A percentile compares a stretch with the other conserved stretches of the same genome.
phyloP scores from a whole-genome alignment of 2,329 filamentous ascomycete genomes.

The Clonostachys solani region DNA sequence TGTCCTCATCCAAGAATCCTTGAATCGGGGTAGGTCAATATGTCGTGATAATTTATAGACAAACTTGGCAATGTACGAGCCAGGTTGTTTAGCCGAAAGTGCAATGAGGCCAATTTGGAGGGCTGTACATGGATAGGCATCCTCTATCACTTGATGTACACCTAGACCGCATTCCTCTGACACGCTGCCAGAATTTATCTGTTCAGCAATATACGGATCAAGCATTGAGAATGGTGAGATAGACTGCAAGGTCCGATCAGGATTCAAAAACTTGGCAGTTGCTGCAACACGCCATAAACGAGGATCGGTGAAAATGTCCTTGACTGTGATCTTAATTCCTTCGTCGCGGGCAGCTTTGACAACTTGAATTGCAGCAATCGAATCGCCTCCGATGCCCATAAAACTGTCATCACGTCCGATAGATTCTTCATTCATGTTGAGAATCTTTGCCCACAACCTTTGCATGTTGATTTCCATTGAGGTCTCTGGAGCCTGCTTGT shows the following conservation, averaged over 20 bases:
- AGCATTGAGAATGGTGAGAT: no score
- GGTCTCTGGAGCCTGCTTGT: neutral
- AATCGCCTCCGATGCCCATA: constrained; percentile 29
- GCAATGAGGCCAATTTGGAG: constrained; percentile 30
- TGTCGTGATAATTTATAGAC: constrained; percentile 6
- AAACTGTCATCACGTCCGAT: constrained; percentile 18
- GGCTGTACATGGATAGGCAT: constrained; percentile 28
- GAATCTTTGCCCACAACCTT: constrained; percentile 19
- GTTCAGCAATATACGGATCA: no score
- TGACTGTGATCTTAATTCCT: constrained; percentile 28
- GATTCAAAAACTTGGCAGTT: neutral
- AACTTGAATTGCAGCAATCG: constrained; percentile 7
- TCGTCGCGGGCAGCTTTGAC: constrained; percentile 3
- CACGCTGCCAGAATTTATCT: no score
- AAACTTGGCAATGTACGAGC: constrained; percentile 10
- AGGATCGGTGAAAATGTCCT: constrained; percentile 23
- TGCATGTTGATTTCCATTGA: neutral
- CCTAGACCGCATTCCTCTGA: no score
- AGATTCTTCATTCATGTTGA: constrained; percentile 4
- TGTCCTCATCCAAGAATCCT: constrained; percentile 8
- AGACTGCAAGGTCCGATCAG: neutral
- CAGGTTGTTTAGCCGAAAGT: constrained; percentile 14
- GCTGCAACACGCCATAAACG: neutral
- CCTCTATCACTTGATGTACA: constrained; percentile 8
- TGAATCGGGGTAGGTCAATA: constrained; percentile 7